A percentile compares a stretch with the other conserved stretches of the same genome.
phyloP scores from a whole-genome alignment of 495 filamentous ascomycete species.

The Talaromyces wortmannii region DNA sequence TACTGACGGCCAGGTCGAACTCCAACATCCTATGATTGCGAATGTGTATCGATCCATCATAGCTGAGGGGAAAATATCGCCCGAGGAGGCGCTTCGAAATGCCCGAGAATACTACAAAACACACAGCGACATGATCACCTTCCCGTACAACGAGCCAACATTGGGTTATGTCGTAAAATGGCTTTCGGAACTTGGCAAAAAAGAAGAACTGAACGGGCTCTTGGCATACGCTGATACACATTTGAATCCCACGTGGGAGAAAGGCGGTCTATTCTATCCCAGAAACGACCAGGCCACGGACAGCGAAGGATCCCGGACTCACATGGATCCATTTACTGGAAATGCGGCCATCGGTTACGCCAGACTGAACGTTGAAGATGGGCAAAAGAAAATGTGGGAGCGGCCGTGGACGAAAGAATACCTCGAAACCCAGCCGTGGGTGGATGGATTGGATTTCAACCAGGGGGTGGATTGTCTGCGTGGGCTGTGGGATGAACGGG shows the following conservation, averaged over 20 bases:
- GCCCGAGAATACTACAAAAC: slow-evolving; percentile 6
- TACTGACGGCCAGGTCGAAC: slow-evolving; percentile 8
- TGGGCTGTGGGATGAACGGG: slow-evolving; percentile 22
- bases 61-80: not conserved
- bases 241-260: slow-evolving; percentile 18
- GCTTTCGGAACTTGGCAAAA: slow-evolving; percentile 20
- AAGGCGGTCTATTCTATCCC: slow-evolving; percentile 24
- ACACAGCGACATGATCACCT: not conserved
- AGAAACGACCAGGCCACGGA: slow-evolving; percentile 13
- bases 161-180: slow-evolving; percentile 22
- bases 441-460: slow-evolving; percentile 18
- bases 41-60: not conserved
- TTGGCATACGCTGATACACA: slow-evolving; percentile 17
- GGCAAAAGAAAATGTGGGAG: slow-evolving; percentile 30
- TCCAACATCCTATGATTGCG: slow-evolving; percentile 5
- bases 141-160: slow-evolving; percentile 7
- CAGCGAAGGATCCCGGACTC: slow-evolving; percentile 15
- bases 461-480: slow-evolving; percentile 26
- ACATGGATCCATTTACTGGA: slow-evolving; percentile 24
- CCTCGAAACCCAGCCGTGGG: slow-evolving; percentile 11
- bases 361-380: slow-evolving; percentile 23
- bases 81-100: not conserved
- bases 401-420: slow-evolving; percentile 19
- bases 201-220: slow-evolving; percentile 12
- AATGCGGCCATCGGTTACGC: slow-evolving; percentile 23